These are phyloP conservation scores for Quercus lobata DNA, from an alignment of 331 rosid genomes.

Conservation along the genomic window DNA sequence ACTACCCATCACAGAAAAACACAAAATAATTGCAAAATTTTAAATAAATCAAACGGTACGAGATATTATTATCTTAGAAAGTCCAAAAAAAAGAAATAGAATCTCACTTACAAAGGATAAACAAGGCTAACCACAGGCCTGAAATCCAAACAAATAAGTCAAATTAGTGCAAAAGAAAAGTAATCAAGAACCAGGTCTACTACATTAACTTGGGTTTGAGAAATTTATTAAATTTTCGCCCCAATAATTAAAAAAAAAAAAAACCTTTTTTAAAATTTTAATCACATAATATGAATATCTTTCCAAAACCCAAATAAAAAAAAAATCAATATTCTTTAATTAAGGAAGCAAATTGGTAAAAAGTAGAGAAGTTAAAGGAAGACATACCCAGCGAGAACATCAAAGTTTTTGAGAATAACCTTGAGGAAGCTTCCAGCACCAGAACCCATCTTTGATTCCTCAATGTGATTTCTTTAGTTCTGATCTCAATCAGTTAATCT, in stretches of 20 bases:
- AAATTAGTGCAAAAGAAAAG: neutral
- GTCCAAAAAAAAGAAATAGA: neutral
- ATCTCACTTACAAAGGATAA: constrained; percentile 83
- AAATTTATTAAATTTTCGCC: neutral
- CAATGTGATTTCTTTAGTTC: neutral
- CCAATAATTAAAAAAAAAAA: neutral
- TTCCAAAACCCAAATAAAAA: neutral
- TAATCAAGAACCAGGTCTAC: neutral
- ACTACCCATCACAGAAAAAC: neutral
- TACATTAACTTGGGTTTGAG: neutral
- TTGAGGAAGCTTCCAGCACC: constrained; percentile 68
- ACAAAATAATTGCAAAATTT: neutral
- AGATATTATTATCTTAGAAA: neutral
- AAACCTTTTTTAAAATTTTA: neutral
- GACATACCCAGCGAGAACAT: constrained; percentile 89
- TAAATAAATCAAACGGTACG: neutral
- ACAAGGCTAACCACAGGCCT: constrained; percentile 94
- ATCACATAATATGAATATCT: neutral
- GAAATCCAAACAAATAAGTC: constrained; percentile 31
- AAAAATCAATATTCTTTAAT: neutral
- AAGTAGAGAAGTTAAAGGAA: neutral
- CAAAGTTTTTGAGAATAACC: constrained; percentile 68
- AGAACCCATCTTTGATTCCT: constrained; percentile 67
- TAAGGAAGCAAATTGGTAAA: neutral
- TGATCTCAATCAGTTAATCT: neutral